Conservation (phyloP, 2,329 filamentous ascomycete genomes). For the Periconia sp. region DNA sequence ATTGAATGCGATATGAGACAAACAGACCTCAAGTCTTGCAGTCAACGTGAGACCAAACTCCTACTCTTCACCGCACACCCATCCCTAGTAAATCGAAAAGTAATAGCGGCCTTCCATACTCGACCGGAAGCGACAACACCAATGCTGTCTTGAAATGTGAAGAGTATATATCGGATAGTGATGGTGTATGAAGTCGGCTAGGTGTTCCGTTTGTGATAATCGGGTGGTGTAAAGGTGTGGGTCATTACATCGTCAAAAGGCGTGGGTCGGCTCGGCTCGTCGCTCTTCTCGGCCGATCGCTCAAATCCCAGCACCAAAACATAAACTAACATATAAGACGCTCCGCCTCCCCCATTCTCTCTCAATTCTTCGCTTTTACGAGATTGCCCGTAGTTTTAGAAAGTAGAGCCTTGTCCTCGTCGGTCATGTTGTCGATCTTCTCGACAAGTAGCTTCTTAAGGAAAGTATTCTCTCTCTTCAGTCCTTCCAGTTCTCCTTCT, state of each 20-base stretch:
- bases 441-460: slow-evolving; percentile 42
- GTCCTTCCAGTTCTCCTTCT: slow-evolving; percentile 57
- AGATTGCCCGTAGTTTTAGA: slow-evolving; percentile 26
- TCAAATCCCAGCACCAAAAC: slow-evolving; percentile 1
- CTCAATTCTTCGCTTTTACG: background rate
- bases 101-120: no score
- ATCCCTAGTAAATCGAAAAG: no score
- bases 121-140: background rate
- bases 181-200: background rate
- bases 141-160: slow-evolving; percentile 2
- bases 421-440: slow-evolving; percentile 48
- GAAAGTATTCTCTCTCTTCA: slow-evolving; percentile 52
- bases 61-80: no score
- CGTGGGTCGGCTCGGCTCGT: slow-evolving; percentile 11
- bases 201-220: slow-evolving; percentile 4
- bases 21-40: no score
- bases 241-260: no score
- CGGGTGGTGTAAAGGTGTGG: no score
- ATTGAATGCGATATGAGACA: no score
- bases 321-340: slow-evolving; percentile 1
- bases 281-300: slow-evolving; percentile 8
- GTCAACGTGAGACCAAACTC: no score
- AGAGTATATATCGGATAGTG: background rate
- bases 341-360: background rate
- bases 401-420: slow-evolving; percentile 38